These are phyloP conservation scores for Hanseniaspora uvarum DNA, from an alignment of 1,139 yeast genomes.

Conservation along the genomic window DNA sequence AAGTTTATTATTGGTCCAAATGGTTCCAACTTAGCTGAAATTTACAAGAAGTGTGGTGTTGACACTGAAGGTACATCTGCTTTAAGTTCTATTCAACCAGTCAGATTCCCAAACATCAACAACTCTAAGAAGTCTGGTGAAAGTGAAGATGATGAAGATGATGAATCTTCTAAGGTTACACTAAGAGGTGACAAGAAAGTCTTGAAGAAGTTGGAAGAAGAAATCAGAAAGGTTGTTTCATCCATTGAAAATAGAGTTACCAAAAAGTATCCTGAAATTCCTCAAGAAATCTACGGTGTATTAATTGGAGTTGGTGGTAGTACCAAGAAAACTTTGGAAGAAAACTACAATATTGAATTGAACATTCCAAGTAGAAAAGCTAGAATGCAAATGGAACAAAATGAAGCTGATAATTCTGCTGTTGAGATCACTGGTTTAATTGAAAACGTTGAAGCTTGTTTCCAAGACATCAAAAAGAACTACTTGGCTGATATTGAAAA, in stretches of 20 bases:
- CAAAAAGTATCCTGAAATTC: conserved; percentile 46
- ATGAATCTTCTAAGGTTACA: conserved; percentile 36
- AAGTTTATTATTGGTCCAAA: conserved; percentile 71
- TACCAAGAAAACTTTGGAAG: conserved; percentile 62
- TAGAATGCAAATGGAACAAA: conserved; percentile 24
- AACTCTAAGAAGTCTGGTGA: conserved; percentile 32
- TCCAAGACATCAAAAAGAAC: conserved; percentile 41
- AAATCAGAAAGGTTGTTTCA: conserved; percentile 53
- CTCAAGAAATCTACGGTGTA: conserved; percentile 65
- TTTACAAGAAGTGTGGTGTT: conserved; percentile 63
- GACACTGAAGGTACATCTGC: conserved; percentile 37
- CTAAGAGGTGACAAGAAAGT: conserved; percentile 67
- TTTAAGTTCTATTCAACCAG: conserved; percentile 40
- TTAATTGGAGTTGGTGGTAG: conserved; percentile 78
- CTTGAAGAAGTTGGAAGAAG: conserved; percentile 59
- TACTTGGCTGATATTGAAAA: conserved; percentile 40
- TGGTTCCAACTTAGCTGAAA: conserved; percentile 66
- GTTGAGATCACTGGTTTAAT: conserved; percentile 48
- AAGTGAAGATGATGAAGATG: conserved; percentile 5
- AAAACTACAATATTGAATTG: conserved; percentile 53
- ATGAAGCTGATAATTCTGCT: conserved; percentile 34
- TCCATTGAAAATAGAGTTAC: conserved; percentile 55
- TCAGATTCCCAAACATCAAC: conserved; percentile 67
- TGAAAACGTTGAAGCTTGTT: conserved; percentile 49
- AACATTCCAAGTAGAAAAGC: conserved; percentile 57